Percentiles rank a stretch among this genome's conserved stretches.
These are phyloP conservation scores for Stephanodiscus minutulus DNA, from an alignment of 108 stramenopile species.

Conservation along the genomic window DNA sequence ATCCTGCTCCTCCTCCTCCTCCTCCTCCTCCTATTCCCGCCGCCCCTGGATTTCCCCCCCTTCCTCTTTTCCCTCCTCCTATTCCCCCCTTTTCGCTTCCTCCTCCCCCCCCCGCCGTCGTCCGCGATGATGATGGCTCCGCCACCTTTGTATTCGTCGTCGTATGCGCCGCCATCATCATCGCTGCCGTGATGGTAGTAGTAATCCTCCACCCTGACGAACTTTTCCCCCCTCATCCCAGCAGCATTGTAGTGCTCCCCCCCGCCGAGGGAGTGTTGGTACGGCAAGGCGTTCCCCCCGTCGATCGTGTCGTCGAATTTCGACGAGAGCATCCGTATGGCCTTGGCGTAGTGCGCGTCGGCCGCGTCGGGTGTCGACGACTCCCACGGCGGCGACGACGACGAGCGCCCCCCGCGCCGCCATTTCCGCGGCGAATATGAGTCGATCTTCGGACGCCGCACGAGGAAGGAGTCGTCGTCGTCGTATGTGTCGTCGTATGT, in stretches of 20 bases:
- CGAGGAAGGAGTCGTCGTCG: constrained; percentile 1
- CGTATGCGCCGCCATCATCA: neutral
- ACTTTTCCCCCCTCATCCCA: constrained; percentile 33
- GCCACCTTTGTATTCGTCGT: neutral
- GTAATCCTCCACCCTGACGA: constrained; percentile 30
- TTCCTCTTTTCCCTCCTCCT: neutral
- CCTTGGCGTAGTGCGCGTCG: constrained; percentile 48
- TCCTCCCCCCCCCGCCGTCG: neutral
- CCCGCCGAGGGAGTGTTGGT: too few relatives aligned
- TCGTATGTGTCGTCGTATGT: neutral
- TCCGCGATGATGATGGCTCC: too few relatives aligned
- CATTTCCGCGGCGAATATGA: neutral
- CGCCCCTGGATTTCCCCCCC: too few relatives aligned
- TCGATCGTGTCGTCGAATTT: constrained; percentile 21
- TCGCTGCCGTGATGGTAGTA: neutral
- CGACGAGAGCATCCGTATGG: constrained; percentile 39
- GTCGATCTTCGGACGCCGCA: constrained; percentile 2
- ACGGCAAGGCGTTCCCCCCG: constrained; percentile 47
- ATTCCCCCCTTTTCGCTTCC: neutral
- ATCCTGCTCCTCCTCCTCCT: neutral
- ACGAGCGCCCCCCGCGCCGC: too few relatives aligned
- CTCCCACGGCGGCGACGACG: neutral
- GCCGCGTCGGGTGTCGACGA: neutral
- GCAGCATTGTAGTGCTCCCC: too few relatives aligned
- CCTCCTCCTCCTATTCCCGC: too few relatives aligned